Evolutionary conservation across 2,329 filamentous ascomycete genomes (phyloP).

Genomic region (Fusarium anthophilum): DNA sequence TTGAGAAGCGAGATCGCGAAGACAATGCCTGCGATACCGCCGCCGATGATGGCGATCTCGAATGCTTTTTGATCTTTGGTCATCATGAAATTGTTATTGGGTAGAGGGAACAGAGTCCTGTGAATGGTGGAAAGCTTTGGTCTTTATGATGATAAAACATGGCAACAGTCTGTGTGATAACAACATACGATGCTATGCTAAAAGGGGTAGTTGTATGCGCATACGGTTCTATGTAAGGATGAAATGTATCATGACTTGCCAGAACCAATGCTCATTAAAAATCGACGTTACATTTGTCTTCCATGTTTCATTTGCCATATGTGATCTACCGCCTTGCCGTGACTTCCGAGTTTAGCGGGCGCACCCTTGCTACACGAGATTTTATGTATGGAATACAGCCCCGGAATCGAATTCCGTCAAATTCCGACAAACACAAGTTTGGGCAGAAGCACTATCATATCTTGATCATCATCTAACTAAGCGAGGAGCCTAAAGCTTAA

Average conservation of each 20-base stretch:
- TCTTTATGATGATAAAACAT: not conserved
- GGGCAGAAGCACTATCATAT: not conserved
- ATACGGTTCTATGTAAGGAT: not conserved
- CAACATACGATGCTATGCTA: rapidly evolving
- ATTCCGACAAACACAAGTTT: not conserved
- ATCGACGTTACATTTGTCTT: not conserved
- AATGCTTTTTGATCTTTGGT: not conserved
- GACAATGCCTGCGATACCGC: not conserved
- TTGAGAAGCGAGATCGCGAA: not conserved
- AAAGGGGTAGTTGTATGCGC: not conserved
- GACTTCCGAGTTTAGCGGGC: not conserved
- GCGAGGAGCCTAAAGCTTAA: not conserved
- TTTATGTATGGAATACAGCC: not conserved
- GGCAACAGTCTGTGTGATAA: not conserved
- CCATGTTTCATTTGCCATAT: not conserved
- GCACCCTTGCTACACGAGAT: not conserved
- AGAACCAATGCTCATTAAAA: too few species aligned
- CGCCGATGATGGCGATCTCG: not conserved
- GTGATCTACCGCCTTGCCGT: not conserved
- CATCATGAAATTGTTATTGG: not conserved
- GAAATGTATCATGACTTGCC: too few species aligned
- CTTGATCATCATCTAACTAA: not conserved
- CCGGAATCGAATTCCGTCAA: not conserved
- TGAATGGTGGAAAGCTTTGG: too few species aligned
- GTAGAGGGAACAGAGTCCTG: too few species aligned